Base-by-base conservation (phyloP, 768 basidiomycete genomes). In the Collybiopsis confluens region DNA sequence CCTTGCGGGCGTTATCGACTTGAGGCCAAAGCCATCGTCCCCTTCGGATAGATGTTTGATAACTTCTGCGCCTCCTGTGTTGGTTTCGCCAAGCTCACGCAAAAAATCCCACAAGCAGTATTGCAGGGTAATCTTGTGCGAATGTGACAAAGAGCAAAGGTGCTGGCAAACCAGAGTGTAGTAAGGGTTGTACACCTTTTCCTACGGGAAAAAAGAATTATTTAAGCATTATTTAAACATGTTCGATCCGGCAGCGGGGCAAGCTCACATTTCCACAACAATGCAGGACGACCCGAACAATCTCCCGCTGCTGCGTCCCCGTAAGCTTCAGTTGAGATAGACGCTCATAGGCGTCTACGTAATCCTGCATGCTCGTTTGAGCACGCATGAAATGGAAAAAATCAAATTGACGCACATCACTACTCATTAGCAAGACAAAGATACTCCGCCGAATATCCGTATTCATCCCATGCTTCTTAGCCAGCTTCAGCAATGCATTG, bases 21-120 rank as follows among this genome's bases (percentile, higher is more conserved):
- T 78, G 20, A 75, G 59, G 35, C 82, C 79, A 48, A 76, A 75
- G 42, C 73, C 69, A 27, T 71, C 70, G 10, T 59, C 63, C 37
- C 71, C 73, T 20, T 77, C 78, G 41, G 79, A 73, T n/a, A 78
- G 73, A 55, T 77, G 82, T 65, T 89, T 90, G 61, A 90, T 75
- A 36, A 92, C 72, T 63, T 87, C 89, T 0, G 79, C 79, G 6
- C 92, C 92, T 2, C 92, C 92, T 33, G 94, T 90, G 27, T 71
- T 79, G 9, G 75, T 79, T 68, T 97, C 92, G 11, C 93, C 96
- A 41, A 98, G 73, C 56, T 91, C 91, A 8, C 96, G 87, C 26
- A 98, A 70, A 65, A 98, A 95, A 65, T 99, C 97, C 97, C 97
- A 99, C 5, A 98, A 71, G 60, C 86, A 91, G 67, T 91, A 98